Evolutionary conservation across 2,329 filamentous ascomycete species (phyloP).

Genomic region (Lachnellula suecica): DNA sequence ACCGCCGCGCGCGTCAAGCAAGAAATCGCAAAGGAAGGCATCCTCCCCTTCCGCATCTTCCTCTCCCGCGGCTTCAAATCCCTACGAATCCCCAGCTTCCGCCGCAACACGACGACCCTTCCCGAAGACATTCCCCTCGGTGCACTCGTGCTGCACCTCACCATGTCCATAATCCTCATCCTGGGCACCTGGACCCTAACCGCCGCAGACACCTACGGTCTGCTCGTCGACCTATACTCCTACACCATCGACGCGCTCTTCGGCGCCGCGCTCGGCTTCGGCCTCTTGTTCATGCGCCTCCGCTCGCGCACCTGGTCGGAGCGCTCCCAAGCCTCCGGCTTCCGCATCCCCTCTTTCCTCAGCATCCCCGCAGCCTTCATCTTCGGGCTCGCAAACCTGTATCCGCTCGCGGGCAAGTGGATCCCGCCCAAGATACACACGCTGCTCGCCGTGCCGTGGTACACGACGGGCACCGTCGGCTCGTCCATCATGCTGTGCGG

Average conservation of each 20-base stretch:
- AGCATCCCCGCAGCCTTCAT: background rate
- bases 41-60: constrained; percentile 49
- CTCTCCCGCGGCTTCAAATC: constrained; percentile 35
- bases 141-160: constrained; percentile 25
- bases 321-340: constrained; percentile 1
- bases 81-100: background rate
- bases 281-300: constrained; percentile 8
- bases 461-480: constrained; percentile 1
- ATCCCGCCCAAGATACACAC: constrained; percentile 1
- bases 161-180: constrained; percentile 14
- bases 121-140: constrained; percentile 30
- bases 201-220: constrained; percentile 3
- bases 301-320: background rate
- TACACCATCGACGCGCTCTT: constrained; percentile 40
- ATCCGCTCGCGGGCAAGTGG: constrained; percentile 6
- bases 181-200: background rate
- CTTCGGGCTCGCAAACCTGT: constrained; percentile 6
- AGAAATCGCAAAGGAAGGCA: constrained; percentile 57
- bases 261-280: constrained; percentile 32
- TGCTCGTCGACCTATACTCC: constrained; percentile 37
- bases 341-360: constrained; percentile 4
- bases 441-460: background rate
- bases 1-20: constrained; percentile 55
- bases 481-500: constrained; percentile 1
- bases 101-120: constrained; percentile 25